Evolutionary conservation across 192 early-diverging fungal genomes (phyloP).

Genomic region (Linnemannia elongata): DNA sequence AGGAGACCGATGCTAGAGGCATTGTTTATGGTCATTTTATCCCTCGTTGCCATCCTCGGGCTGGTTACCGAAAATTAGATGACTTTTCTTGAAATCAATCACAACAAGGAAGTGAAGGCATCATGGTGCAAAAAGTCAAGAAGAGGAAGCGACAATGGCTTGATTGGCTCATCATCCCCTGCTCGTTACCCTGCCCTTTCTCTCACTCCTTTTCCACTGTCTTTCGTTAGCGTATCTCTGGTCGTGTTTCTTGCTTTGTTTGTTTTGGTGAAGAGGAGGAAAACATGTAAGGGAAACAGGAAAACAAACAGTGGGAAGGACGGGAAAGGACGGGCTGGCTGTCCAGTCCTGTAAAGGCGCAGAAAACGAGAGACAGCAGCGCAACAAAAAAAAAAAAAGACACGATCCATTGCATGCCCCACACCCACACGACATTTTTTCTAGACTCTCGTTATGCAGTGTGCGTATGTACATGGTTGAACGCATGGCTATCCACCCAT

Average conservation of each 20-base stretch:
- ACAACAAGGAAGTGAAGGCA: background rate
- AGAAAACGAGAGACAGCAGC: background rate
- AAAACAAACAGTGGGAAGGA: no score
- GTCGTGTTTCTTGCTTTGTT: background rate
- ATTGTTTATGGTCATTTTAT: no score
- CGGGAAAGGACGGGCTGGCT: background rate
- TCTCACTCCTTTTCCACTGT: background rate
- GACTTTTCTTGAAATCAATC: background rate
- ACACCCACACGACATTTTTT: background rate
- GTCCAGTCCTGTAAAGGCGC: background rate
- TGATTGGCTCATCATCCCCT: background rate
- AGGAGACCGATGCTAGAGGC: no score
- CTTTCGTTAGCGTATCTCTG: background rate
- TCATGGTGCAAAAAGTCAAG: background rate
- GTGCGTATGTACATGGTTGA: background rate
- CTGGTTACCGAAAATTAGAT: background rate
- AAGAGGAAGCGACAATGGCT: background rate
- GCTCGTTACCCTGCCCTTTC: background rate
- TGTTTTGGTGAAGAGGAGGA: background rate
- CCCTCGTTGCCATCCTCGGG: background rate
- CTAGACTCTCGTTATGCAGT: constrained; percentile 1
- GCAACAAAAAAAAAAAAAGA: background rate
- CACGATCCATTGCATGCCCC: background rate
- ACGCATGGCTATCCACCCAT: background rate
- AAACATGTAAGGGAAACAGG: background rate